Percentiles rank a stretch among this genome's conserved stretches.
These are phyloP conservation scores for Backusella westeae DNA, from an alignment of 192 early-diverging fungal species.

Conservation along the genomic window DNA sequence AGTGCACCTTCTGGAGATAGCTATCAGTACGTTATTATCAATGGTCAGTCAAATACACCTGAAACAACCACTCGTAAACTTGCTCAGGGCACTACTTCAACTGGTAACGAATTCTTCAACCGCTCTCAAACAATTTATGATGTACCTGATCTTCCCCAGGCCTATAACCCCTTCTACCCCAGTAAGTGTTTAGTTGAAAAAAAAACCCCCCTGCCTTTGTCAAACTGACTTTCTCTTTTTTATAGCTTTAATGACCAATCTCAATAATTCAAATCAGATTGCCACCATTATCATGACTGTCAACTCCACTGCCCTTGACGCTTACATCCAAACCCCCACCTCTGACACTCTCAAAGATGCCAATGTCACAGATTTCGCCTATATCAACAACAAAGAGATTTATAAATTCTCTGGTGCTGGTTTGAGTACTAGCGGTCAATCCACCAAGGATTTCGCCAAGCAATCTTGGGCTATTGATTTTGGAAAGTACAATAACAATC, in stretches of 20 bases:
- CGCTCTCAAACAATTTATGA: conserved; percentile 37
- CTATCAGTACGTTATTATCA: conserved; percentile 32
- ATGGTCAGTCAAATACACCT: conserved; percentile 11
- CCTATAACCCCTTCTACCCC: conserved; percentile 43
- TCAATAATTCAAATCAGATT: conserved; percentile 42
- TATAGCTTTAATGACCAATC: conserved; percentile 20
- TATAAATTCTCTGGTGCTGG: conserved; percentile 38
- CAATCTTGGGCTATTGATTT: conserved; percentile 47
- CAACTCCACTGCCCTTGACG: conserved; percentile 26
- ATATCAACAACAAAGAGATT: conserved; percentile 38
- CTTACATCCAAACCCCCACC: conserved; percentile 27
- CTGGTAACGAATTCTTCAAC: conserved; percentile 49
- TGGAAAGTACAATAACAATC: conserved; percentile 36
- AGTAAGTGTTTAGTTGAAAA: conserved; percentile 33
- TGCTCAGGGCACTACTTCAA: conserved; percentile 25
- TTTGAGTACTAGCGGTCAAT: conserved; percentile 43
- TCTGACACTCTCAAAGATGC: conserved; percentile 22
- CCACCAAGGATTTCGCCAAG: conserved; percentile 48
- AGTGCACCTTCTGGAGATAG: conserved; percentile 24
- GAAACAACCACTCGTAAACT: conserved; percentile 26
- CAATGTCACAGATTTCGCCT: conserved; percentile 32
- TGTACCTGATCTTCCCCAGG: conserved; percentile 41
- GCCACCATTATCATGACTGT: conserved; percentile 43
- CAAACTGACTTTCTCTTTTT: background rate
- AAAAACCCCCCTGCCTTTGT: background rate